Base-by-base conservation (phyloP, 2,329 filamentous ascomycete species). In the Pseudocercospora fijiensis region DNA sequence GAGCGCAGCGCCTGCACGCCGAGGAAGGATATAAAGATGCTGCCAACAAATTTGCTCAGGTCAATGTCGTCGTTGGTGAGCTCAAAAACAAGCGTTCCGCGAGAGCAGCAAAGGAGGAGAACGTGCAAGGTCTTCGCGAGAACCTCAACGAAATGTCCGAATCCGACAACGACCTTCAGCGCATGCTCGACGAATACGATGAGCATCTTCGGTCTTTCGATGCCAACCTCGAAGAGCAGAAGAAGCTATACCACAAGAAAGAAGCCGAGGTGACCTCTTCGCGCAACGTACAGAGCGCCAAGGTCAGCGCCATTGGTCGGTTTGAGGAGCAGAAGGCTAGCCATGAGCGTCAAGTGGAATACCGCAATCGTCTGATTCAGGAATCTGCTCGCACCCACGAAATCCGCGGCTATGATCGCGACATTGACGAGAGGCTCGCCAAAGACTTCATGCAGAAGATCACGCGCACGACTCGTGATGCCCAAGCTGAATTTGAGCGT, bases 251-350 rank as follows among this genome's bases (percentile, higher is more conserved):
- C 70, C 79, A 82, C 62, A 83, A 89, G 24, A 81, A 96, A n/a
- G 80, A 79, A 62, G 73, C 80, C 26, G 77, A 80, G 27, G 79
- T 87, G 2, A 78, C 84, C 61, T 72, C 76, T 3, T 77, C 75
- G 55, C 82, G 84, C 2, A 66, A 72, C 16, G 67, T 72, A 7
- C 73, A 81, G 11, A 80, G 78, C 57, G 66, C 67, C n/a, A 83
- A 84, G 68, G 80, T 84, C 64, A 80, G 75, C 0, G 89, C 92
- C 70, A 84, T 87, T 70, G 94, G 94, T 49, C 91, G 89, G 69
- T 88, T 89, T 70, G 86, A 95, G 76, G 94, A 93, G 1, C 89
- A 96, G 74, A 92, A 94, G 78, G 89, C 91, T 66, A 91, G 90
- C 71, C 91, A 95, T 74, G 91, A 97, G 74, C 86, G 89, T 3